Conservation (phyloP, 768 basidiomycete species). For the Suillus placidus region DNA sequence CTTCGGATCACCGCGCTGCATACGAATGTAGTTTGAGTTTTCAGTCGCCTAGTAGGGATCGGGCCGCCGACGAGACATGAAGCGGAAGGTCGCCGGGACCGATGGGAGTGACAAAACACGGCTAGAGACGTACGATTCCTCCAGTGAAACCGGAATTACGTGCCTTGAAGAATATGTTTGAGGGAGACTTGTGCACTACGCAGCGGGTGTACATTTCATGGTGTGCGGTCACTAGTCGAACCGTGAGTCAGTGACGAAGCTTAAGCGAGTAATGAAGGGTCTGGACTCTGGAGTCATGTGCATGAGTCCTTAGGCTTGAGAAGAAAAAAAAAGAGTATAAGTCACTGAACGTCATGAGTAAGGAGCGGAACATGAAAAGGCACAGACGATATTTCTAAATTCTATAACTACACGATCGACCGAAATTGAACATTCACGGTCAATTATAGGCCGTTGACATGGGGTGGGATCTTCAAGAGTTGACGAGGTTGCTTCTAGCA, state of each 20-base stretch:
- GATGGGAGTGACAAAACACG: neutral
- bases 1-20: slow-evolving; percentile 1
- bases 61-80: neutral
- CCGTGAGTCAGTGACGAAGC: neutral
- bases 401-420: neutral
- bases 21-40: neutral
- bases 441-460: neutral
- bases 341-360: neutral
- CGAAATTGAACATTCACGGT: neutral
- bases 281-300: neutral
- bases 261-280: neutral
- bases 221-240: neutral
- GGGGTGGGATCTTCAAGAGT: neutral
- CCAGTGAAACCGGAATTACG: neutral
- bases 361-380: neutral
- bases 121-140: neutral
- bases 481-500: neutral
- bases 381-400: neutral
- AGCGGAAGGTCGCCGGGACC: neutral
- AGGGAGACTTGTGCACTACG: neutral
- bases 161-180: neutral
- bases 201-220: neutral
- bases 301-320: neutral
- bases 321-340: neutral
- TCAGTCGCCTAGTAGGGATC: neutral